These are phyloP conservation scores for Globisporangium uncinulatum DNA, from an alignment of 352 stramenopile species.

Conservation along the genomic window DNA sequence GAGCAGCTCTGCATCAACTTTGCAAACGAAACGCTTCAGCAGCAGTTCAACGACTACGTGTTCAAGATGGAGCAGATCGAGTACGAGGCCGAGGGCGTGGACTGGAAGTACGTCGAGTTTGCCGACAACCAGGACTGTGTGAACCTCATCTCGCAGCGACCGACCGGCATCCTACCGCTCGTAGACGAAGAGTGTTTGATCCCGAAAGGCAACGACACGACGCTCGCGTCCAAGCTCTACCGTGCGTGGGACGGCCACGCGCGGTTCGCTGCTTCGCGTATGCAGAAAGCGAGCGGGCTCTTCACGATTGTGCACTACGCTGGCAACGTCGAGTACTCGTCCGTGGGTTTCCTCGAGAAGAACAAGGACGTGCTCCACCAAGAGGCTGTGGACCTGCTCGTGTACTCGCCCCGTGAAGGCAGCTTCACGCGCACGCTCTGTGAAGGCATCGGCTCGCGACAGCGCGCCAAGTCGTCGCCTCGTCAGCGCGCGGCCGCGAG, in stretches of 20 bases:
- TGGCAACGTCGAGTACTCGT: slow-evolving; percentile 75
- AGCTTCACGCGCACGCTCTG: slow-evolving; percentile 73
- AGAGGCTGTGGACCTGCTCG: slow-evolving; percentile 74
- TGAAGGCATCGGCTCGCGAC: slow-evolving; percentile 50
- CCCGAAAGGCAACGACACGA: slow-evolving; percentile 77
- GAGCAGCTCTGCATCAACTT: slow-evolving; percentile 91
- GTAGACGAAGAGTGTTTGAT: slow-evolving; percentile 89
- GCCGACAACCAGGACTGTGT: slow-evolving; percentile 87
- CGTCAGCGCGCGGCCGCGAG: slow-evolving; percentile 46
- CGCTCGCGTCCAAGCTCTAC: slow-evolving; percentile 81
- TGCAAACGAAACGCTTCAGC: slow-evolving; percentile 85
- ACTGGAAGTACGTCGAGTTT: slow-evolving; percentile 84
- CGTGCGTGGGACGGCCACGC: slow-evolving; percentile 50
- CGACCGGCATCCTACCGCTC: slow-evolving; percentile 72
- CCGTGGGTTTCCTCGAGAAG: slow-evolving; percentile 74
- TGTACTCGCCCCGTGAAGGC: slow-evolving; percentile 58
- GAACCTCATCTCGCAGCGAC: slow-evolving; percentile 87
- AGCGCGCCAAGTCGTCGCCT: slow-evolving; percentile 45
- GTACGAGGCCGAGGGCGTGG: slow-evolving; percentile 78
- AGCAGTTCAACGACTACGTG: slow-evolving; percentile 87
- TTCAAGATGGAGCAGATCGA: slow-evolving; percentile 85
- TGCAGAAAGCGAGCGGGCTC: slow-evolving; percentile 59
- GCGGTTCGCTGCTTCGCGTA: slow-evolving; percentile 67
- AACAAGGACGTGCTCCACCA: slow-evolving; percentile 85
- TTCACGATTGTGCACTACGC: slow-evolving; percentile 85